Evolutionary conservation across 2,329 filamentous ascomycete genomes (phyloP).

Genomic region (Trichoderma atroviride): DNA sequence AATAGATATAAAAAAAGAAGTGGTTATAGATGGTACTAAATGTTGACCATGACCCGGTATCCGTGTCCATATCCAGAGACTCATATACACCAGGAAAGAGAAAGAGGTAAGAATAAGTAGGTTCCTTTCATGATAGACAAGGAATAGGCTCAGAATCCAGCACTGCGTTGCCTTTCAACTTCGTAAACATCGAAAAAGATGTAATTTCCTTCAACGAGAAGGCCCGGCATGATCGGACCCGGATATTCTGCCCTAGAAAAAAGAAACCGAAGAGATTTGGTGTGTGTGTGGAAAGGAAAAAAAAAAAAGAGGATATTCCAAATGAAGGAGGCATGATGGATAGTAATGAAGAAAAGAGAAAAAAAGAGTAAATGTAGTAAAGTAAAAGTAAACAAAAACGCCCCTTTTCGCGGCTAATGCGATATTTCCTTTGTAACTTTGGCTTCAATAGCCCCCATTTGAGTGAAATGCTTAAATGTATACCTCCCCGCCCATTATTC

Average conservation of each 20-base stretch:
- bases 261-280: neutral
- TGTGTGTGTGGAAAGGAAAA: neutral
- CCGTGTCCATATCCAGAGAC: slow-evolving; percentile 10
- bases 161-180: slow-evolving; percentile 11
- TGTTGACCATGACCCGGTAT: slow-evolving; percentile 1
- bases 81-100: slow-evolving; percentile 5
- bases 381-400: slow-evolving; percentile 22
- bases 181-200: slow-evolving; percentile 16
- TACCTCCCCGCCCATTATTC: slow-evolving; percentile 9
- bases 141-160: slow-evolving; percentile 22
- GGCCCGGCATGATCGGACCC: slow-evolving; percentile 3
- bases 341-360: neutral
- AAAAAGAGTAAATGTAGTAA: neutral
- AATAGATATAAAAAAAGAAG: neutral
- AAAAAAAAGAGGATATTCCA: neutral
- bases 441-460: slow-evolving; percentile 19
- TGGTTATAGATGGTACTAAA: slow-evolving; percentile 2
- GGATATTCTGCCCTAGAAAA: slow-evolving; percentile 1
- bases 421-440: slow-evolving; percentile 17
- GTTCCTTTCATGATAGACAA: slow-evolving; percentile 9
- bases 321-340: slow-evolving; percentile 15
- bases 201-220: neutral
- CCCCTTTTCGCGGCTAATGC: slow-evolving; percentile 23
- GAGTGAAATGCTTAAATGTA: slow-evolving; percentile 23
- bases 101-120: neutral